Conservation (phyloP, 495 filamentous ascomycete species). For the Xylaria palmicola region DNA sequence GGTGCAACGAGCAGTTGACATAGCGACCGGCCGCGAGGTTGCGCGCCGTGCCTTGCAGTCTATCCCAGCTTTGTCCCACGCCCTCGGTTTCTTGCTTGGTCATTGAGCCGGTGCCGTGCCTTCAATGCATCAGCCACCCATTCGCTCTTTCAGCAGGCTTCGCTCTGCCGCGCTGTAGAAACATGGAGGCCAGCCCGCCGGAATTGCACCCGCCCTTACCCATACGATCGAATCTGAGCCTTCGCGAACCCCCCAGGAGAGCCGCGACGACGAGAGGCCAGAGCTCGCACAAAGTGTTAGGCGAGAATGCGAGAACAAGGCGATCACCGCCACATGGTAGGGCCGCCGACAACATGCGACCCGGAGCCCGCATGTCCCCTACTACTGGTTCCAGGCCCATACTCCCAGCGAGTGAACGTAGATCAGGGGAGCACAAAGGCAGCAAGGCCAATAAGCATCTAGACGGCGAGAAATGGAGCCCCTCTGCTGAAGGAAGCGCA, state of each 20-base stretch:
- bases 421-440: slow-evolving; percentile 36
- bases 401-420: slow-evolving; percentile 45
- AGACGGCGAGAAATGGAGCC: slow-evolving; percentile 43
- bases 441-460: slow-evolving; percentile 33
- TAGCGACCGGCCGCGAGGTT: background rate
- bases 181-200: slow-evolving; percentile 28
- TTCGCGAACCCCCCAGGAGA: slow-evolving; percentile 19
- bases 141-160: slow-evolving; percentile 23
- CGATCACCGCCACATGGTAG: slow-evolving; percentile 21
- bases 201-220: slow-evolving; percentile 22
- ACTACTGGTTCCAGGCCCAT: slow-evolving; percentile 35
- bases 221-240: slow-evolving; percentile 24
- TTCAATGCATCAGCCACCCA: slow-evolving; percentile 30
- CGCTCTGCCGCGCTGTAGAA: slow-evolving; percentile 33
- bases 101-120: slow-evolving; percentile 9
- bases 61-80: background rate
- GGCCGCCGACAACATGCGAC: slow-evolving; percentile 21
- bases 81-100: background rate
- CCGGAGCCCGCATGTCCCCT: slow-evolving; percentile 30
- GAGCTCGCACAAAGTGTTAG: slow-evolving; percentile 17
- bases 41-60: slow-evolving; percentile 1
- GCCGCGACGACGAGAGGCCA: slow-evolving; percentile 15
- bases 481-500: slow-evolving; percentile 49
- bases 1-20: background rate
- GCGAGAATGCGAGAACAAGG: slow-evolving; percentile 20